Percentiles rank a stretch among this genome's conserved stretches.
phyloP scores from a whole-genome alignment of 805 yeast species.

The Pichia cabralensis region DNA sequence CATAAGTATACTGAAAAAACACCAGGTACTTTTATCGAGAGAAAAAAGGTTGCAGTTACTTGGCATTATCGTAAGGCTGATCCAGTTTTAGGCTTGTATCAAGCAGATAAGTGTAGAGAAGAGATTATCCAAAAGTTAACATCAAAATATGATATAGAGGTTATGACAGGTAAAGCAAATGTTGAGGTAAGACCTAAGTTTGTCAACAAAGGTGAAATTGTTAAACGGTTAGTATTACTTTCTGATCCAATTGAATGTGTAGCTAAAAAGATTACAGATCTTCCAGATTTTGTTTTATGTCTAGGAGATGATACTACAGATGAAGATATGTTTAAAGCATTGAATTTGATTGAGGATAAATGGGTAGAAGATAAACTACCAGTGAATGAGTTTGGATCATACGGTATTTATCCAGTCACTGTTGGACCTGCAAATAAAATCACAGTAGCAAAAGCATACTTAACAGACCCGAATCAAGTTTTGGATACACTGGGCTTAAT shows the following conservation, averaged over 20 bases:
- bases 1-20: constrained; percentile 74
- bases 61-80: constrained; percentile 97
- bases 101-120: constrained; percentile 63
- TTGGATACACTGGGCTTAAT: constrained; percentile 73
- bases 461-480: constrained; percentile 76
- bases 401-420: constrained; percentile 74
- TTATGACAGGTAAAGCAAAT: constrained; percentile 96
- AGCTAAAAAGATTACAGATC: constrained; percentile 25
- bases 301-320: constrained; percentile 95
- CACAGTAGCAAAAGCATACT: constrained; percentile 78
- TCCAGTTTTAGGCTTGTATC: constrained; percentile 85
- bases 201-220: constrained; percentile 96
- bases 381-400: constrained; percentile 37
- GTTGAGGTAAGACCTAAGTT: constrained; percentile 94
- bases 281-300: constrained; percentile 82
- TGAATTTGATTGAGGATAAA: constrained; percentile 48
- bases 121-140: constrained; percentile 47
- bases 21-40: constrained; percentile 81
- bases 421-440: constrained; percentile 88
- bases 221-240: constrained; percentile 59
- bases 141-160: constrained; percentile 70
- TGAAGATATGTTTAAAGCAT: constrained; percentile 89
- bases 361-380: constrained; percentile 37
- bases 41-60: constrained; percentile 86
- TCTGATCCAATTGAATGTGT: constrained; percentile 39